A percentile compares a stretch with the other conserved stretches of the same genome.
phyloP scores from a whole-genome alignment of 2,329 filamentous ascomycete species.

The Hypoxylon sp. region DNA sequence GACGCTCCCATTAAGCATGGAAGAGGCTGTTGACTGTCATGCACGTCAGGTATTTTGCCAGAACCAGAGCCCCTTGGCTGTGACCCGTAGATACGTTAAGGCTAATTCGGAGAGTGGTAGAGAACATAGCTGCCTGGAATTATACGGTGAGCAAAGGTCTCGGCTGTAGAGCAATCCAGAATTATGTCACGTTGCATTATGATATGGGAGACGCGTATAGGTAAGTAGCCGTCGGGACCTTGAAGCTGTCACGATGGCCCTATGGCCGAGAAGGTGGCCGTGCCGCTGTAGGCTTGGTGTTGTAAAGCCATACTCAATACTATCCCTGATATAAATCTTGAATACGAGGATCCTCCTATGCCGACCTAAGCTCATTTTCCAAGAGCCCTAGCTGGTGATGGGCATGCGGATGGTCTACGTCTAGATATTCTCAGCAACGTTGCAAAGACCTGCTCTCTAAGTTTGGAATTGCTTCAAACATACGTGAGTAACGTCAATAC shows the following conservation, averaged over 20 bases:
- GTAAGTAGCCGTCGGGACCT: background rate
- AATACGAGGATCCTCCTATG: background rate
- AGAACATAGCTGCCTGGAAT: background rate
- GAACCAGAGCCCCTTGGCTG: slow-evolving; percentile 11
- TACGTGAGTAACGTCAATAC: too few relatives aligned
- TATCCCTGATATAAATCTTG: background rate
- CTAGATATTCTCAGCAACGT: background rate
- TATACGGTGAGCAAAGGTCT: background rate
- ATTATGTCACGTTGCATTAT: slow-evolving; percentile 23
- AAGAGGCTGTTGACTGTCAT: background rate
- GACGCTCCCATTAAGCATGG: background rate
- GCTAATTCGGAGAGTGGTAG: slow-evolving; percentile 4
- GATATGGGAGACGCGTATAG: background rate
- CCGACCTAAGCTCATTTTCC: background rate
- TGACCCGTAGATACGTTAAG: slow-evolving; percentile 2
- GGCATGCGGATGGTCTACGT: background rate
- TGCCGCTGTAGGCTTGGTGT: background rate
- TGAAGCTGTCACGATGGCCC: background rate
- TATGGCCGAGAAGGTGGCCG: background rate
- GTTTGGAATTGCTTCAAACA: too few relatives aligned
- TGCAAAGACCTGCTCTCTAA: background rate
- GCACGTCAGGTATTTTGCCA: slow-evolving; percentile 25
- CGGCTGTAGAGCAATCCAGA: background rate
- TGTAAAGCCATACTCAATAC: background rate
- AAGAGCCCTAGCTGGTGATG: background rate